Evolutionary conservation across 768 basidiomycete species (phyloP).

Genomic region (Hirschioporus abietinus): DNA sequence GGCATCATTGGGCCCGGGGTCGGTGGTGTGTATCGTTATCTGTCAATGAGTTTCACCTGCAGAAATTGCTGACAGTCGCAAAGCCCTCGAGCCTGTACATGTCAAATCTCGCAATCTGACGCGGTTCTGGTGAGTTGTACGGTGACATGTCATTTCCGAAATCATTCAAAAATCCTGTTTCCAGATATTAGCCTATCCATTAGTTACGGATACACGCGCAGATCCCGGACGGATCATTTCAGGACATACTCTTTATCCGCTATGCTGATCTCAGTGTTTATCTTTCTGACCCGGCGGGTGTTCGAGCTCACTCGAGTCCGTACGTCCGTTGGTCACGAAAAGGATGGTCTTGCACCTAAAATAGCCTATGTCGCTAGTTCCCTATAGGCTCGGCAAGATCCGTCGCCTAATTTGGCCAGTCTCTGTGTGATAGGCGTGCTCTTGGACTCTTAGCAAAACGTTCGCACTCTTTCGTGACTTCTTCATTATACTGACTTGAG

Average conservation of each 20-base stretch:
- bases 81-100: neutral
- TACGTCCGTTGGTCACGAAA: neutral
- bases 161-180: neutral
- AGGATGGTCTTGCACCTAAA: neutral
- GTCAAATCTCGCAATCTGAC: neutral
- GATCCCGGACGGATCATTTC: neutral
- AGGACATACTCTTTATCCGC: neutral
- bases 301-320: neutral
- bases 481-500: neutral
- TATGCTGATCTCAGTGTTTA: neutral
- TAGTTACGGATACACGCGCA: neutral
- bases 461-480: neutral
- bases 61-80: neutral
- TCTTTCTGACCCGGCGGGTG: neutral
- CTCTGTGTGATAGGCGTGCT: neutral
- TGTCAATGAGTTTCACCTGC: neutral
- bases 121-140: neutral
- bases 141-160: neutral
- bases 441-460: neutral
- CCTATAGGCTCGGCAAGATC: too few species aligned
- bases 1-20: neutral
- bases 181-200: neutral
- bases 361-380: neutral
- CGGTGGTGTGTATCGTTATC: neutral
- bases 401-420: too few species aligned